These are phyloP conservation scores for Trichoderma erinaceum DNA, from an alignment of 495 filamentous ascomycete genomes.

Conservation along the genomic window DNA sequence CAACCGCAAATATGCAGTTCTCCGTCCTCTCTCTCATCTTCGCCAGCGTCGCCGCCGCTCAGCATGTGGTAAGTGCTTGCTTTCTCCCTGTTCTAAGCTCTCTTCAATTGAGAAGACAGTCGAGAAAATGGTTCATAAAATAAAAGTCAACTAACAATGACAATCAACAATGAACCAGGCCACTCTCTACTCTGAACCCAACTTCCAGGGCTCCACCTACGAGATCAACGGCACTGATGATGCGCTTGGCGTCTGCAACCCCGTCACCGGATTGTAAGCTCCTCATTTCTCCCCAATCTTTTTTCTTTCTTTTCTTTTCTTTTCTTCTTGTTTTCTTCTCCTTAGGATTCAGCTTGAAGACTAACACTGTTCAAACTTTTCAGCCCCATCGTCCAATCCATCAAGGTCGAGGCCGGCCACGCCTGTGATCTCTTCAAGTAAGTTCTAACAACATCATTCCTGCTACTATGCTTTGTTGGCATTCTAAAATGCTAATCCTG, in stretches of 20 bases:
- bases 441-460: neutral
- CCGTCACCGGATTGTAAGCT: neutral
- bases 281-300: neutral
- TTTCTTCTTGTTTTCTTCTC: no score
- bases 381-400: neutral
- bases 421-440: neutral
- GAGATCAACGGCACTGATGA: slow-evolving; percentile 1
- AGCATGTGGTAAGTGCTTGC: neutral
- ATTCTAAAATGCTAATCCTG: neutral
- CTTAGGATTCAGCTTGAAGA: no score
- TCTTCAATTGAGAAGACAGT: no score
- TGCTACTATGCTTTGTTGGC: neutral
- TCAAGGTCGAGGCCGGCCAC: neutral
- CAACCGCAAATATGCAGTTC: slow-evolving; percentile 8
- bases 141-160: neutral
- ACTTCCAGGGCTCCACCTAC: slow-evolving; percentile 7
- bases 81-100: neutral
- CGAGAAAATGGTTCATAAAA: no score
- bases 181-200: neutral
- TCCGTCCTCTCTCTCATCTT: neutral
- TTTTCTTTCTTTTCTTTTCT: neutral
- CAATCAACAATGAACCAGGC: neutral
- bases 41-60: neutral
- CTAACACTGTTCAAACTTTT: neutral
- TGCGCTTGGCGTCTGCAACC: neutral